A percentile compares a stretch with the other conserved stretches of the same genome.
Evolutionary conservation across 805 yeast genomes (phyloP).

Genomic region (Schwanniomyces pseudopolymorphus): DNA sequence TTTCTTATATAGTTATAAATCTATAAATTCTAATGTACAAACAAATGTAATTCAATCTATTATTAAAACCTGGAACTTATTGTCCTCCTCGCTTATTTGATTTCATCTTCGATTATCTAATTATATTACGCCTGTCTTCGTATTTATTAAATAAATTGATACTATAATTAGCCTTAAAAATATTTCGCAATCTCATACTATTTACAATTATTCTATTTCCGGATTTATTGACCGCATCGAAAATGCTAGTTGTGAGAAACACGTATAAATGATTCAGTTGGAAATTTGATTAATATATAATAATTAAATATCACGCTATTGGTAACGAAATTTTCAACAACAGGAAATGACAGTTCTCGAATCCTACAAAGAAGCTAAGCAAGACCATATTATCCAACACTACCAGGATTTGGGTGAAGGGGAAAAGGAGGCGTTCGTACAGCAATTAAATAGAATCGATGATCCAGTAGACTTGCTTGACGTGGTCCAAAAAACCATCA

Average conservation of each 20-base stretch:
- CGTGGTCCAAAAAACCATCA: slow-evolving; percentile 49
- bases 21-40: background rate
- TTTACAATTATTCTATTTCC: background rate
- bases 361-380: slow-evolving; percentile 47
- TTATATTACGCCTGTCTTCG: background rate
- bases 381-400: slow-evolving; percentile 51
- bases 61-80: no score
- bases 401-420: slow-evolving; percentile 37
- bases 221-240: slow-evolving; percentile 2
- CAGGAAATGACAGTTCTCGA: slow-evolving; percentile 17
- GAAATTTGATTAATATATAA: background rate
- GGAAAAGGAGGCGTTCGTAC: slow-evolving; percentile 36
- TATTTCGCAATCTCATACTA: background rate
- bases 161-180: background rate
- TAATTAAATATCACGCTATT: background rate
- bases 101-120: background rate
- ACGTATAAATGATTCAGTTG: background rate
- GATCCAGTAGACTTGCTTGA: slow-evolving; percentile 41
- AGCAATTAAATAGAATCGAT: slow-evolving; percentile 41
- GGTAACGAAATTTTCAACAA: background rate
- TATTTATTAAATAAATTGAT: background rate
- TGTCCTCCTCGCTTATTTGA: no score
- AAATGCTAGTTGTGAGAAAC: background rate
- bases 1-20: background rate
- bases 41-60: background rate